Percentiles rank a stretch among this genome's conserved stretches.
Evolutionary conservation across 345 rosid species (phyloP).

Genomic region (Rhizophora apiculata): DNA sequence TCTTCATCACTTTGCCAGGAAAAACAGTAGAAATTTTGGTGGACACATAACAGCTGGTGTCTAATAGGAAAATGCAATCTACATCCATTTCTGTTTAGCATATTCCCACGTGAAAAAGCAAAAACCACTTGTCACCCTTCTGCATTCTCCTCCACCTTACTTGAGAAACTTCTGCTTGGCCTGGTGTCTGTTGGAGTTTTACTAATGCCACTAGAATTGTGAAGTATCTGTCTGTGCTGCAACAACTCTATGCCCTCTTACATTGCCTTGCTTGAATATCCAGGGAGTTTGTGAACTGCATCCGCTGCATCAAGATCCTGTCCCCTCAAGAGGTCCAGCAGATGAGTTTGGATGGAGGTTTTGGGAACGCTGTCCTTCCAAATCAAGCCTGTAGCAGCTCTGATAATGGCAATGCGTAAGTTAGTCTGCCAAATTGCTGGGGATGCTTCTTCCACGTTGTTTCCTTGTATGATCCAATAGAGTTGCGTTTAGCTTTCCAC

Average conservation of each 20-base stretch:
- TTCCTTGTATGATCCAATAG: conserved; percentile 9
- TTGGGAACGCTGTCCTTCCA: conserved; percentile 45
- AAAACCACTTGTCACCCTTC: no score
- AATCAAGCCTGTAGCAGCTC: conserved; percentile 73
- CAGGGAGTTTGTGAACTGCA: conserved; percentile 75
- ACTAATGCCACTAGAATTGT: no score
- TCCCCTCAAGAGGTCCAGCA: conserved; percentile 81
- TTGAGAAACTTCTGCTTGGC: no score
- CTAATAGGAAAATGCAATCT: no score
- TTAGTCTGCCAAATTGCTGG: conserved; percentile 21
- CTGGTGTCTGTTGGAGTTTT: no score
- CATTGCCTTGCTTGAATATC: conserved; percentile 2
- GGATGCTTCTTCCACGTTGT: conserved; percentile 7
- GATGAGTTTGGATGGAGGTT: conserved; percentile 71
- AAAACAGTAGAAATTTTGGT: no score
- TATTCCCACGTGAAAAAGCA: no score
- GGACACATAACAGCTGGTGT: no score
- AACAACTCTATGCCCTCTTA: neutral
- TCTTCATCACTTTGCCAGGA: no score
- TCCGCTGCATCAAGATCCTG: conserved; percentile 60
- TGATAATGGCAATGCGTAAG: conserved; percentile 47
- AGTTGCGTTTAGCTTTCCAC: conserved; percentile 23
- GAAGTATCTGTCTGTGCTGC: no score
- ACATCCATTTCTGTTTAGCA: no score
- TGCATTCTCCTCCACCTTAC: no score